These are phyloP conservation scores for Arthrobotrys sphaeroides DNA, from an alignment of 2,329 filamentous ascomycete genomes.

Conservation along the genomic window DNA sequence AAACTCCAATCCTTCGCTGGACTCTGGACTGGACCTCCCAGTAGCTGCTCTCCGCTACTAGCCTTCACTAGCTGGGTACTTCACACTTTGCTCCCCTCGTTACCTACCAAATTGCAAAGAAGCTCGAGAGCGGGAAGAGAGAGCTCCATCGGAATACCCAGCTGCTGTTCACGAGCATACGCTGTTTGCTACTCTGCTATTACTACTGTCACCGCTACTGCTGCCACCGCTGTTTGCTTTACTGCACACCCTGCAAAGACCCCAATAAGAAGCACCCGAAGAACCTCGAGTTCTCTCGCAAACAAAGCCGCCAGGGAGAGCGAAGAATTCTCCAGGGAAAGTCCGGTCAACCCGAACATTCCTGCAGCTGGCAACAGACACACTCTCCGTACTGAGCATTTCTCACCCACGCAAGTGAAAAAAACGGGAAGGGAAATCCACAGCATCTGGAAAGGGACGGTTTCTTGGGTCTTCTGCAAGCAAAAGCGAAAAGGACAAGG, in stretches of 20 bases:
- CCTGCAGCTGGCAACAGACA: conserved; percentile 19
- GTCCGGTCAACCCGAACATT: conserved; percentile 45
- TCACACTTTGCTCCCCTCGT: not conserved
- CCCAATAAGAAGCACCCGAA: not conserved
- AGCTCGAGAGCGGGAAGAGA: conserved; percentile 8
- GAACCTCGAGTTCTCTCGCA: conserved; percentile 12
- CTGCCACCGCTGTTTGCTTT: not conserved
- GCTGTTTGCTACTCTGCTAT: no score
- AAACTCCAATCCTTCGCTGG: conserved; percentile 52
- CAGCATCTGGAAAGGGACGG: not conserved
- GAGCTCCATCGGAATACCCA: conserved; percentile 24
- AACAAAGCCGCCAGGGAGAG: conserved; percentile 26
- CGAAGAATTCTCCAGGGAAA: conserved; percentile 22
- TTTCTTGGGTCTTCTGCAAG: conserved; percentile 21
- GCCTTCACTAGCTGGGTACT: conserved; percentile 30
- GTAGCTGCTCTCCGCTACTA: conserved; percentile 28
- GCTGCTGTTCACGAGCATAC: conserved; percentile 7
- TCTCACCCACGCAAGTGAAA: conserved; percentile 7
- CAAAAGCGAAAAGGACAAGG: conserved; percentile 7
- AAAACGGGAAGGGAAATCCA: conserved; percentile 15
- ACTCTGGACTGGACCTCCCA: conserved; percentile 40
- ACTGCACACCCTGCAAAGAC: conserved; percentile 7
- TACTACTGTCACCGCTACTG: no score
- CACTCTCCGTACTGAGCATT: conserved; percentile 15
- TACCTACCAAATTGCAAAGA: conserved; percentile 27